phyloP scores from a whole-genome alignment of 345 rosid genomes.

The Corchorus olitorius region DNA sequence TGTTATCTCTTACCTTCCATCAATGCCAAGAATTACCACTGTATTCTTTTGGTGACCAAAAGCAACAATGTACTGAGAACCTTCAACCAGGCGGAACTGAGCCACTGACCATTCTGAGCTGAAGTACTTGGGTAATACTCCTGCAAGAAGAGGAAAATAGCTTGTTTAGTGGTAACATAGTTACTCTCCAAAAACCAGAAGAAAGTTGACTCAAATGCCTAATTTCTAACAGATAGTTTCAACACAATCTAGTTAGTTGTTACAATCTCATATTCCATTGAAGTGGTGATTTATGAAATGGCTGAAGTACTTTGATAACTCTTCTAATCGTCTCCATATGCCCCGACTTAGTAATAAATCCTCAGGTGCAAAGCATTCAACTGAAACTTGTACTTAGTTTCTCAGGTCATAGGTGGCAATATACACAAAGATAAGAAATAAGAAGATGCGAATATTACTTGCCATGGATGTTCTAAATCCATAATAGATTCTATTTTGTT shows the following conservation, averaged over 20 bases:
- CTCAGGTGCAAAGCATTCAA: not conserved
- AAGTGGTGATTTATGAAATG: not conserved
- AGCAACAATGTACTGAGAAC: conserved; percentile 80
- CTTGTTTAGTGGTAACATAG: not conserved
- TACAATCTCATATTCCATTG: not conserved
- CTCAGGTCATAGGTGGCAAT: not conserved
- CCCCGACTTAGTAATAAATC: not conserved
- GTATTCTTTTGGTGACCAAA: conserved; percentile 94
- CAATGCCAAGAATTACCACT: conserved; percentile 84
- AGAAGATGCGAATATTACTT: not conserved
- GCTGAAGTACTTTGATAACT: not conserved
- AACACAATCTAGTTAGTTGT: not conserved
- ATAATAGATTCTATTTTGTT: not conserved
- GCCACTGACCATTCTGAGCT: conserved; percentile 99
- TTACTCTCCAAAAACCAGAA: not conserved
- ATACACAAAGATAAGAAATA: not conserved
- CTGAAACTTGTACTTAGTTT: not conserved
- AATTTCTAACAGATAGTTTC: not conserved
- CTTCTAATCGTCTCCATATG: not conserved
- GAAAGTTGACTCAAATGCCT: not conserved
- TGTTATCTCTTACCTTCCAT: conserved; percentile 71
- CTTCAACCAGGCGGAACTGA: conserved; percentile 84
- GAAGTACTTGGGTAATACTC: conserved; percentile 94
- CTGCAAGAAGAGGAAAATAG: conserved; percentile 36
- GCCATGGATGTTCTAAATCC: not conserved